Base-by-base conservation (phyloP, 1,284 basidiomycete species). In the Calocybe gambosa region DNA sequence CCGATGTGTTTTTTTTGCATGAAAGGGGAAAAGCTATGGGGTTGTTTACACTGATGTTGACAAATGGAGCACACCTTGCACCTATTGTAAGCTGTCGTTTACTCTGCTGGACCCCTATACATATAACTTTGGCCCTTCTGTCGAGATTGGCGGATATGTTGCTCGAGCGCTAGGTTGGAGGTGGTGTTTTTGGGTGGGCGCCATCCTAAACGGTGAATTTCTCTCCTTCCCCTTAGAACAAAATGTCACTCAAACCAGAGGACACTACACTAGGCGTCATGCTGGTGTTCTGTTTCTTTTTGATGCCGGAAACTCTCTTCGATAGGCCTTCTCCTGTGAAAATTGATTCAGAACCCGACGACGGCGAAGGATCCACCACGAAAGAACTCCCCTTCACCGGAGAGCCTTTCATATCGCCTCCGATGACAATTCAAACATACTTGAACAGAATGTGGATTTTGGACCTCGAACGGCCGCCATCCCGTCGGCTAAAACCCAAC, bases 1-100 rank as follows among this genome's bases (percentile, higher is more conserved):
- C 63, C 7, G 65, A 67, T 51, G 34, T 65, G 6, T 68, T 65
- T 40, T 67, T 57, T 44, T 43, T 53, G 26, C 66, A 67, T 46
- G 59, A 66, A 50, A 57, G 66, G 51, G 66, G 66, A 16, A 62
- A 61, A 43, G 63, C 65, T 0, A 63, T 68, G 61, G 66, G 64
- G 6, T 29, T 66, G 6, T 67, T 63, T 42, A 66, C 65, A 7
- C 50, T 66, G 15, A 62, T 66, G 59, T 51, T 58, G 19, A 67
- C 66, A 5, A 66, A 62, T 47, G 65, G 64, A 21, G 61, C 58
- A 6, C 66, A 68, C 51, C 50, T 67, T 7, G 65, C 66, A 2
- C 66, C 66, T 5, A 67, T 66, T 36, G 64, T 65, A 50, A 49
- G 62, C 54, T 13, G 19, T 13, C n/a, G 8, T 16, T 33, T 28